These are phyloP conservation scores for Pichia sp. DNA, from an alignment of 1,139 yeast genomes.

Conservation along the genomic window DNA sequence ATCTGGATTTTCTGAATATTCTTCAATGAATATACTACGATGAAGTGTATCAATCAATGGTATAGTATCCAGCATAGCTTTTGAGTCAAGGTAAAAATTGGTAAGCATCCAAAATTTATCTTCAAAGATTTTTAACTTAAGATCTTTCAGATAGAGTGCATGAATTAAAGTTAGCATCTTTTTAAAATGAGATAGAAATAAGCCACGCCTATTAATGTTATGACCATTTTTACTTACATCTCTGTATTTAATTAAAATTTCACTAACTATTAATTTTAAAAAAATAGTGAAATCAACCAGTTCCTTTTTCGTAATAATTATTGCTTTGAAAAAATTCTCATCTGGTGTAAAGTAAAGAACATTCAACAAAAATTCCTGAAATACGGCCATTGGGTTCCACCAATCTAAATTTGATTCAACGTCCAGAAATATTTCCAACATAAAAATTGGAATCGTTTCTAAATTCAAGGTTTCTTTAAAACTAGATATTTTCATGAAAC, in stretches of 20 bases:
- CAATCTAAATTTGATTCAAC: background rate
- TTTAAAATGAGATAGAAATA: conserved; percentile 4
- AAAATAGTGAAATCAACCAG: conserved; percentile 42
- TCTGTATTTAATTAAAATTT: conserved; percentile 5
- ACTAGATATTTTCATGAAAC: background rate
- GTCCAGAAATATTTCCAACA: background rate
- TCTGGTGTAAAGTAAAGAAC: conserved; percentile 6
- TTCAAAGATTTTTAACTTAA: conserved; percentile 53
- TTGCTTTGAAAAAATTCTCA: conserved; percentile 1
- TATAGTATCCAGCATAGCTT: conserved; percentile 16
- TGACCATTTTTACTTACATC: background rate
- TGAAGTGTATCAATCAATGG: conserved; percentile 17
- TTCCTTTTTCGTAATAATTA: conserved; percentile 37
- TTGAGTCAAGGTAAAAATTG: conserved; percentile 13
- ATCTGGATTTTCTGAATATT: conserved; percentile 1
- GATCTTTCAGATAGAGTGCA: conserved; percentile 64
- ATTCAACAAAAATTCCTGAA: conserved; percentile 8
- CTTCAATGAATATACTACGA: conserved; percentile 20
- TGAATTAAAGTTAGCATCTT: conserved; percentile 40
- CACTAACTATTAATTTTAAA: conserved; percentile 48
- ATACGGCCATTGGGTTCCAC: conserved; percentile 5
- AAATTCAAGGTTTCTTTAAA: background rate
- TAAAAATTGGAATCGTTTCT: background rate
- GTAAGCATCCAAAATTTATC: conserved; percentile 49
- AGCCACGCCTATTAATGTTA: background rate